A percentile compares a stretch with the other conserved stretches of the same genome.
Evolutionary conservation across 495 filamentous ascomycete genomes (phyloP).

Genomic region (Astrothelium macrocarpum): DNA sequence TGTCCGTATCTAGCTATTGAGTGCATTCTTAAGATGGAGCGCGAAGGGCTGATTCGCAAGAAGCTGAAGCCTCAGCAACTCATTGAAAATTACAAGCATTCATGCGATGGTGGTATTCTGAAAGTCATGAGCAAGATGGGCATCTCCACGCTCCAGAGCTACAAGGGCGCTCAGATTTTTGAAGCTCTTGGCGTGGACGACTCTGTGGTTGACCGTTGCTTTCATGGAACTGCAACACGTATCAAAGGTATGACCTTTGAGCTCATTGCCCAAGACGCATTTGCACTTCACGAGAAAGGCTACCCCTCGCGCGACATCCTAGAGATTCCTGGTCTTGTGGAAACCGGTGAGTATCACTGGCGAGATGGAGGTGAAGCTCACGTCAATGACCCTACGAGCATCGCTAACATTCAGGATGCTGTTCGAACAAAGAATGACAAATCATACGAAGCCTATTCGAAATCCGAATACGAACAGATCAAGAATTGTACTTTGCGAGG

Average conservation of each 20-base stretch:
- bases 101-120: conserved; percentile 92
- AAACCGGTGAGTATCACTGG: conserved; percentile 99
- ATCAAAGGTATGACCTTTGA: conserved; percentile 96
- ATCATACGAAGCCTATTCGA: conserved; percentile 96
- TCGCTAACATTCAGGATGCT: conserved; percentile 97
- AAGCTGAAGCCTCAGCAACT: conserved; percentile 73
- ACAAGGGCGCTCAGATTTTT: conserved; percentile 99
- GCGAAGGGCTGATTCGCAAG: conserved; percentile 88
- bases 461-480: conserved; percentile 91
- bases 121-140: conserved; percentile 99
- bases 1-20: conserved; percentile 97
- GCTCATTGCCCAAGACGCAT: conserved; percentile 90
- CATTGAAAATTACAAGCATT: conserved; percentile 96
- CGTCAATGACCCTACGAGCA: conserved; percentile 89
- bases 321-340: conserved; percentile 72
- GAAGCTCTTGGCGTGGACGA: conserved; percentile 98
- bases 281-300: conserved; percentile 92
- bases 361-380: conserved; percentile 97
- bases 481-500: conserved; percentile 96
- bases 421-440: conserved; percentile 99
- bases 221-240: conserved; percentile 88
- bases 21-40: conserved; percentile 97
- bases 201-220: conserved; percentile 90
- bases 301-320: conserved; percentile 77
- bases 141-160: conserved; percentile 94